A percentile compares a stretch with the other conserved stretches of the same genome.
Conservation (phyloP, 2,329 filamentous ascomycete species). For the Annulohypoxylon truncatum region DNA sequence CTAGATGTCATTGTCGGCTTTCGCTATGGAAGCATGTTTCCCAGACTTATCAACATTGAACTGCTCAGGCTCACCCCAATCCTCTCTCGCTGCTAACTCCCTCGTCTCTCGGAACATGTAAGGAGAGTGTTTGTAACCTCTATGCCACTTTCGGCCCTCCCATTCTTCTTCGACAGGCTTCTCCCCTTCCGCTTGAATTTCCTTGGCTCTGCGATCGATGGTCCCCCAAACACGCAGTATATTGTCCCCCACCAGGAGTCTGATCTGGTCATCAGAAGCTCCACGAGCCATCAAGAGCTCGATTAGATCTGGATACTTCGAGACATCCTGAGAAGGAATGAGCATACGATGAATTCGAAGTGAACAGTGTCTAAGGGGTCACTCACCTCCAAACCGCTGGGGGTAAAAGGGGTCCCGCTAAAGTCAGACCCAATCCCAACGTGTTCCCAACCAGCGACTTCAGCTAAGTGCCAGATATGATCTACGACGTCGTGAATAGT, state of each 20-base stretch:
- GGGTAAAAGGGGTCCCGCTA: constrained; percentile 48
- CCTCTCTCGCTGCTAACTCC: constrained; percentile 31
- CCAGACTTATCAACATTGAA: constrained; percentile 26
- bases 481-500: constrained; percentile 53
- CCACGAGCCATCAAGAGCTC: constrained; percentile 47
- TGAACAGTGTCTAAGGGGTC: neutral
- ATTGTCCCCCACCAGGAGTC: constrained; percentile 45
- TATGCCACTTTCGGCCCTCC: constrained; percentile 46
- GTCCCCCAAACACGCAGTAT: constrained; percentile 46
- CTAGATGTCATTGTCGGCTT: constrained; percentile 20
- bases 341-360: neutral
- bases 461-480: constrained; percentile 47
- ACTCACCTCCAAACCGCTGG: constrained; percentile 46
- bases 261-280: constrained; percentile 46
- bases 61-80: constrained; percentile 27
- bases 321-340: constrained; percentile 42
- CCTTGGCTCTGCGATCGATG: constrained; percentile 42
- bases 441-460: constrained; percentile 51
- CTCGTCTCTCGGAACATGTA: constrained; percentile 41
- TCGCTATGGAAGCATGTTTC: constrained; percentile 1
- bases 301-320: constrained; percentile 51
- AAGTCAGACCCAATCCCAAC: constrained; percentile 54
- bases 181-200: constrained; percentile 40
- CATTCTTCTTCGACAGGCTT: constrained; percentile 48
- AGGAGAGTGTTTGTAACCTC: constrained; percentile 42